A percentile compares a stretch with the other conserved stretches of the same genome.
Conservation (phyloP, 306 rosid genomes). For the Castanea sativa region DNA sequence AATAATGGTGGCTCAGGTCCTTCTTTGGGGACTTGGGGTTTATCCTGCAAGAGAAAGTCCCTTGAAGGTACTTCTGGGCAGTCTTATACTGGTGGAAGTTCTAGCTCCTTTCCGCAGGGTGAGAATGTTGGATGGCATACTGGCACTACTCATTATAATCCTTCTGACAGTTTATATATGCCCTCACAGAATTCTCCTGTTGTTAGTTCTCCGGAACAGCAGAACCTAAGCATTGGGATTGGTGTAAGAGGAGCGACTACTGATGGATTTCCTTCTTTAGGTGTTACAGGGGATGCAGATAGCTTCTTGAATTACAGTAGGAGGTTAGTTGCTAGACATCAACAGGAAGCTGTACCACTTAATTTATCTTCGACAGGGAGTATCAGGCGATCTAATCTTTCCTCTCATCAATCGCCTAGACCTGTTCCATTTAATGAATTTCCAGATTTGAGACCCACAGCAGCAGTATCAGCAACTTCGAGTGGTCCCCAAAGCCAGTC, state of each 20-base stretch:
- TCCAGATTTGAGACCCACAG: slow-evolving; percentile 55
- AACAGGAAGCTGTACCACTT: slow-evolving; percentile 52
- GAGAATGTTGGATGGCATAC: slow-evolving; percentile 50
- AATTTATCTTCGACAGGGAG: slow-evolving; percentile 51
- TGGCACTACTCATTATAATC: slow-evolving; percentile 36
- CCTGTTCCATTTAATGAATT: slow-evolving; percentile 41
- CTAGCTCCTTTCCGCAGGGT: slow-evolving; percentile 51
- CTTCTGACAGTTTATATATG: slow-evolving; percentile 46
- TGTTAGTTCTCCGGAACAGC: slow-evolving; percentile 45
- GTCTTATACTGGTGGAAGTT: slow-evolving; percentile 56
- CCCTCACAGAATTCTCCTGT: slow-evolving; percentile 40
- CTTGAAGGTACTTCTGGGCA: slow-evolving; percentile 73
- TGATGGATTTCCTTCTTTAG: slow-evolving; percentile 48
- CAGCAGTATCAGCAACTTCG: slow-evolving; percentile 49
- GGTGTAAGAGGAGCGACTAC: slow-evolving; percentile 41
- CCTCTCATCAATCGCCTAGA: slow-evolving; percentile 36
- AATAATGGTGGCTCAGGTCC: slow-evolving; percentile 46
- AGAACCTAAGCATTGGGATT: slow-evolving; percentile 44
- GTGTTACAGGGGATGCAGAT: slow-evolving; percentile 41
- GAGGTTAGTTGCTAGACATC: slow-evolving; percentile 40
- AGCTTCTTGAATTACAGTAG: slow-evolving; percentile 40
- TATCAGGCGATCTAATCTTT: slow-evolving; percentile 36
- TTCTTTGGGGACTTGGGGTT: slow-evolving; percentile 69
- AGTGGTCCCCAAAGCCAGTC: slow-evolving; percentile 45
- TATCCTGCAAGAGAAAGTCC: slow-evolving; percentile 83